Conservation (phyloP, 2,329 filamentous ascomycete genomes). For the Cercospora brassicicola region DNA sequence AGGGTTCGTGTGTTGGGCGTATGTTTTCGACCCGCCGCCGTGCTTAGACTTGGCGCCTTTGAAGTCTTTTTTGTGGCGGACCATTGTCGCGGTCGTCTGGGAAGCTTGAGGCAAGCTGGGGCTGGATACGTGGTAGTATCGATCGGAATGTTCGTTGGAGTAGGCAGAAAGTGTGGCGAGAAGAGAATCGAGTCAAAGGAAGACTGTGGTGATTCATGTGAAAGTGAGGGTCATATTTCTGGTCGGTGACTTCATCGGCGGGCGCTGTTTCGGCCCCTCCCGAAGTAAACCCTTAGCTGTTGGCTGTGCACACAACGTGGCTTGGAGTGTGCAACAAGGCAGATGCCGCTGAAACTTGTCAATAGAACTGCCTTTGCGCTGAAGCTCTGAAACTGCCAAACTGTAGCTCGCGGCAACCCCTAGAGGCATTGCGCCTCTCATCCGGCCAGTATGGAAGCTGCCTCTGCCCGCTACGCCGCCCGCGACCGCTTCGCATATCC, state of each 20-base stretch:
- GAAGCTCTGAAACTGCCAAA: constrained; percentile 2
- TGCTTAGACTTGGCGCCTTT: constrained; percentile 51
- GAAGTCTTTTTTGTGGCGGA: constrained; percentile 89
- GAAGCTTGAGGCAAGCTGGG: too few species aligned
- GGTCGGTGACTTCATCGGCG: constrained; percentile 3
- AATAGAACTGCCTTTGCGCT: background rate
- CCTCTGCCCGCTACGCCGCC: constrained; percentile 90
- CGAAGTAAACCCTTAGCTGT: background rate
- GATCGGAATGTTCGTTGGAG: background rate
- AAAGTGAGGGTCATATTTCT: background rate
- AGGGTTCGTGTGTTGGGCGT: constrained; percentile 37
- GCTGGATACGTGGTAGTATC: background rate
- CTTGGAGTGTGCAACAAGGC: background rate
- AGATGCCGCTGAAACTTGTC: constrained; percentile 1
- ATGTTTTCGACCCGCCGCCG: constrained; percentile 59
- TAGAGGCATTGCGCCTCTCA: constrained; percentile 8
- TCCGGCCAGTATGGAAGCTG: constrained; percentile 72
- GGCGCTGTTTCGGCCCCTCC: background rate
- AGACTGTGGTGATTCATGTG: background rate
- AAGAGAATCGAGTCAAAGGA: background rate
- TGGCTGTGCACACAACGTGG: constrained; percentile 4
- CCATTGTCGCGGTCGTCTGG: constrained; percentile 11
- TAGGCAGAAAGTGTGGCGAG: background rate
- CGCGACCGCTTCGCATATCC: constrained; percentile 89
- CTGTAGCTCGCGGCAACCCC: background rate